phyloP scores from a whole-genome alignment of 306 rosid species.

The Astragalus membranaceus region DNA sequence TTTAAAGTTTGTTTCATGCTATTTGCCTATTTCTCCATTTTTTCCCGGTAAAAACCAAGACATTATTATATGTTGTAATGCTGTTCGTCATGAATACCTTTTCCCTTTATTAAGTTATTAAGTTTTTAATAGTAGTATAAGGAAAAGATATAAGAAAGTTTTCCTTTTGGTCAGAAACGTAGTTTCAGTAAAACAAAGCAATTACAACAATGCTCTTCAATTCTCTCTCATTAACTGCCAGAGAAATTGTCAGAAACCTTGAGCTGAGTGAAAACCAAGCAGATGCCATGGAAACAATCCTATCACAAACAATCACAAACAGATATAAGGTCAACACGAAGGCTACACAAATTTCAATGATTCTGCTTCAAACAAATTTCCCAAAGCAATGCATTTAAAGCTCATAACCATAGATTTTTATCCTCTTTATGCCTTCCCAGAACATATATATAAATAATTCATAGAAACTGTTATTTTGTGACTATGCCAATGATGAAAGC shows the following conservation, averaged over 20 bases:
- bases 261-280: conserved; percentile 1
- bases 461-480: neutral
- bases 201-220: neutral
- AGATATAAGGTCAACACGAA: neutral
- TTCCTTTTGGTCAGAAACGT: neutral
- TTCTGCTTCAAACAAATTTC: neutral
- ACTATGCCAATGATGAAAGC: neutral
- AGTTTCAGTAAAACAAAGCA: neutral
- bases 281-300: neutral
- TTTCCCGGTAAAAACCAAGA: neutral
- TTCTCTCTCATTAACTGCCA: neutral
- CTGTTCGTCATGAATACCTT: neutral
- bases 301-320: neutral
- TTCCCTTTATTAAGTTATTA: neutral
- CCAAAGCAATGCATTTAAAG: neutral
- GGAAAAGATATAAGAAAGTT: neutral
- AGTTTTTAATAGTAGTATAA: neutral
- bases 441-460: neutral
- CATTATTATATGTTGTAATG: neutral
- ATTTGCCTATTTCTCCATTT: neutral
- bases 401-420: neutral
- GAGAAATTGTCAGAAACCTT: neutral
- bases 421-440: neutral
- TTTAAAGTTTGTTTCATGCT: neutral
- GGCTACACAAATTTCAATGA: neutral